Percentiles rank a stretch among this genome's conserved stretches.
phyloP scores from a whole-genome alignment of 306 rosid species.

The Myrica gale region DNA sequence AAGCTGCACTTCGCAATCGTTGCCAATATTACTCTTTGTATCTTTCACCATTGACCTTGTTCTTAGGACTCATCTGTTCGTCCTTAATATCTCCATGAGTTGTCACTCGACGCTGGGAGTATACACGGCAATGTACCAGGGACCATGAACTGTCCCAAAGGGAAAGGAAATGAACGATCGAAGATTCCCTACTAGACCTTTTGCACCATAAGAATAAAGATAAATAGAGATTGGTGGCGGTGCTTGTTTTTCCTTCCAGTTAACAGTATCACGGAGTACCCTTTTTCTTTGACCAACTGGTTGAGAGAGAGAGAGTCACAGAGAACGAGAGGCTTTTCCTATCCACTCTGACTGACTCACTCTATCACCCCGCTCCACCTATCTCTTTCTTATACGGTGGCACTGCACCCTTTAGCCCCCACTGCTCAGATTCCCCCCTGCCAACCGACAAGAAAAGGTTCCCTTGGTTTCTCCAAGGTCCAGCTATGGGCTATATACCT shows the following conservation, averaged over 20 bases:
- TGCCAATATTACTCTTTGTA: too few species aligned
- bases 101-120: too few species aligned
- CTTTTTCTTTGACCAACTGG: neutral
- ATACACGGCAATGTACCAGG: too few species aligned
- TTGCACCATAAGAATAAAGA: neutral
- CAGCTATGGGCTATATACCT: slow-evolving; percentile 31
- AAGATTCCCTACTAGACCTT: too few species aligned
- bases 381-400: slow-evolving; percentile 25
- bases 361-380: slow-evolving; percentile 14
- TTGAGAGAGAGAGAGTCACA: neutral
- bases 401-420: slow-evolving; percentile 27
- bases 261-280: neutral
- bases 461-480: slow-evolving; percentile 38
- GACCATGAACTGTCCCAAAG: too few species aligned
- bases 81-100: too few species aligned
- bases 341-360: neutral
- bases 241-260: neutral
- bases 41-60: too few species aligned
- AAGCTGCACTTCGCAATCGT: too few species aligned
- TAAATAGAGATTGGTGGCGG: neutral
- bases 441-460: slow-evolving; percentile 36
- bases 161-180: too few species aligned
- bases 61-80: too few species aligned
- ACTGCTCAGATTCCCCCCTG: slow-evolving; percentile 45
- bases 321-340: neutral